Evolutionary conservation across 257 asterid species (phyloP).

Genomic region (Verbascum thapsus): DNA sequence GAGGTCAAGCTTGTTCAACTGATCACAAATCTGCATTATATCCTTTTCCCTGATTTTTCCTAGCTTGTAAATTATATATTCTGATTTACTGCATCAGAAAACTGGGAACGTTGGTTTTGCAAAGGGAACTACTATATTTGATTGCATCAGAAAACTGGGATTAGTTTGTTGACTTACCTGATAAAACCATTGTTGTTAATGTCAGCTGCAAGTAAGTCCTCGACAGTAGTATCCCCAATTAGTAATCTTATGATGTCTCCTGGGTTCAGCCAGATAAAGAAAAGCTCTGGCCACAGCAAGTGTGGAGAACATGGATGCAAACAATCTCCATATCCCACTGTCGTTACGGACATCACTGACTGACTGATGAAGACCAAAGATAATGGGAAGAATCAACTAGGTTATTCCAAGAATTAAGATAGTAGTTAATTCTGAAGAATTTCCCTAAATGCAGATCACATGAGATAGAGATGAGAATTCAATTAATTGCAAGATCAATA

Average conservation of each 20-base stretch:
- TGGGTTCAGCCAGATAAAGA: slow-evolving; percentile 51
- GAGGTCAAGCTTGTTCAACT: slow-evolving; percentile 49
- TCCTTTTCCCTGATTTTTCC: slow-evolving; percentile 58
- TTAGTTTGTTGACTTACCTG: slow-evolving; percentile 35
- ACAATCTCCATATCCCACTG: slow-evolving; percentile 58
- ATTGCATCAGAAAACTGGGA: neutral
- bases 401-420: no score
- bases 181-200: slow-evolving; percentile 48
- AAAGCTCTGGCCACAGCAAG: slow-evolving; percentile 65
- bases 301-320: slow-evolving; percentile 49
- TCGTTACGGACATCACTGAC: slow-evolving; percentile 61
- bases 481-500: no score
- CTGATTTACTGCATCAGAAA: slow-evolving; percentile 45
- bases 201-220: slow-evolving; percentile 56
- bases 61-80: slow-evolving; percentile 55
- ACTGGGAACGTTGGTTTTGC: slow-evolving; percentile 1
- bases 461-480: no score
- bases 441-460: no score
- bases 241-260: slow-evolving; percentile 48
- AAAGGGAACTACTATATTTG: neutral
- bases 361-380: no score
- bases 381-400: no score
- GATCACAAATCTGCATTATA: slow-evolving; percentile 50
- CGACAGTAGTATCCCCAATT: slow-evolving; percentile 52
- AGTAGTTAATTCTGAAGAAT: no score